Evolutionary conservation across 192 early-diverging fungal genomes (phyloP), one percentile per base, ranked within the genome.

Genomic region (Polychytrium aggregatum): DNA sequence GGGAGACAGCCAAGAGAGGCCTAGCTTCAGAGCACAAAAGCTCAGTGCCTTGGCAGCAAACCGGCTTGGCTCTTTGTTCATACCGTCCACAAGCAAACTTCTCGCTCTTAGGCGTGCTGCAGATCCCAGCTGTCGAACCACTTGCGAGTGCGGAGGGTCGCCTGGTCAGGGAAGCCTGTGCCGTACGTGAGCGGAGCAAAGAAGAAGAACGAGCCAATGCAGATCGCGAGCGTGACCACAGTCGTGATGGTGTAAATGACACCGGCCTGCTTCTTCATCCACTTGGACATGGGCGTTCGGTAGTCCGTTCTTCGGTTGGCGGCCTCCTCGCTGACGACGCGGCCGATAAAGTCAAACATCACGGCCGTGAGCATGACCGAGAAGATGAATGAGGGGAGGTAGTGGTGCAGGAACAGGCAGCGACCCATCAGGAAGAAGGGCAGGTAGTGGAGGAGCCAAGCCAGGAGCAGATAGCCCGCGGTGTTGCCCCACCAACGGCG

Each of bases 371-470:
- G 45, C 62, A 97, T 65, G 50, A 82, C 81, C 27, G 81, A 81
- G 67, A 89, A 84, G 48, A 92, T 82, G 31, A 82, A 78, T 3
- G 84, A 79, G 1, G 90, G 92, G 42, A 96, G 65, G 61, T 97
- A 97, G 67, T 97, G 93, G 69, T 97, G 93, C 50, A 97, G 59
- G 63, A 94, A 97, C 5, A 92, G 73, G 43, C 84, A 79, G 33
- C 93, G 82, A 20, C 88, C 90, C 86, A 90, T 88, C 37, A 90
- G 49, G 60, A 86, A 92, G 72, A 94, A 95, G 29, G 93, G 92
- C 9, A 87, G 28, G 61, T 87, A 96, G 57, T 96, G 92, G 48
- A 93, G 61, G 17, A 68, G 54, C 84, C 88, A 97, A 24, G 75
- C 82, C 37, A 88, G 53, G 50, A 85, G 81, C 55, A 95, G 74